Evolutionary conservation across 352 stramenopile species (phyloP), one percentile per base, ranked within the genome.

Genomic region (Phytophthora foliorum): DNA sequence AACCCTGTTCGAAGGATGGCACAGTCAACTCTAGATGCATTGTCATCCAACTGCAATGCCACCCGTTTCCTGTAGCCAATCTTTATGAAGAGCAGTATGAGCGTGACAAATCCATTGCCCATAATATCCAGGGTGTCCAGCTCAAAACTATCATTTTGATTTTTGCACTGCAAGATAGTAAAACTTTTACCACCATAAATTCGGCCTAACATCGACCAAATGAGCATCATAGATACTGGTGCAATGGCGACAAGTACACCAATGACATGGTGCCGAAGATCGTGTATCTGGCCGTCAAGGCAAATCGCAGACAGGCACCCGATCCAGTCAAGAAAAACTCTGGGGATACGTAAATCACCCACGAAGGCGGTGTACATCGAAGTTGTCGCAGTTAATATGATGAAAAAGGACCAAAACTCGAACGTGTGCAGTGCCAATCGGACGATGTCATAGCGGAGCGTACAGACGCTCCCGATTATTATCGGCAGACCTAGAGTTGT

Each of bases 401-500:
- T 51, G 32, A 62, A 42, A 50, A 75, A 79, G 45, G 70, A 78
- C 68, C 64, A 81, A 41, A 75, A 71, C 27, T 81, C 69, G 54
- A 78, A 81, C 14, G 63, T 78, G 32, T 50, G 46, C 14, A 70
- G 9, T n/a, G 74, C 27, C 0, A 73, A 25, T 29, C 61, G 61
- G 4, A 81, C 61, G 7, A 81, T 57, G 9, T 75, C 69, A 27
- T 60, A 81, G 6, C 73, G 56, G 6, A 78, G 29, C 0, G 55
- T 69, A 6, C 48, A 29, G 10, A 77, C 14, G 25, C 64, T 70
- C 9, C 45, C 69, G 6, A 67, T 36, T 9, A 41, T 50, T 11
- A 73, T 34, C 6, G 63, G 57, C 2, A 73, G n/a, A 4, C 63
- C 54, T 0, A 77, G 42, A 8, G 63, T 7, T 14, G 48, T 29